These are phyloP conservation scores for Vickermania ingenoplastis DNA, from an alignment of 208 protist genomes.

Conservation along the genomic window DNA sequence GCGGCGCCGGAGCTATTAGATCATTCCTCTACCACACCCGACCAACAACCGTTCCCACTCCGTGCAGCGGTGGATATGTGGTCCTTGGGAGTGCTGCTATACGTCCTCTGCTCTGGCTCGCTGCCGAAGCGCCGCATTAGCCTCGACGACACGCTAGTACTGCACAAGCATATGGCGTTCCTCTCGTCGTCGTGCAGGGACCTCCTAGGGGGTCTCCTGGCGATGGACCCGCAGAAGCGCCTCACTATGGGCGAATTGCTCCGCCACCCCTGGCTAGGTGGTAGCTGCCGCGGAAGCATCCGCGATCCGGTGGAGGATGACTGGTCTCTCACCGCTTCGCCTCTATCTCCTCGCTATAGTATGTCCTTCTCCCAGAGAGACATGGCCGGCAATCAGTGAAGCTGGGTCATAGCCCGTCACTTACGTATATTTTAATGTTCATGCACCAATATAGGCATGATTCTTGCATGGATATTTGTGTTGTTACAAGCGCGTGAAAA, in stretches of 20 bases:
- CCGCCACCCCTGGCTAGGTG: constrained; percentile 35
- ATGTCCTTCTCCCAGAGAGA: background rate
- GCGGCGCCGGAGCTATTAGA: constrained; percentile 51
- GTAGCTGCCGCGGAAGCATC: constrained; percentile 10
- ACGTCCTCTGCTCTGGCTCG: constrained; percentile 61
- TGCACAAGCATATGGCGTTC: constrained; percentile 15
- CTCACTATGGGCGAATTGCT: constrained; percentile 20
- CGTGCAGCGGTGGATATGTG: constrained; percentile 46
- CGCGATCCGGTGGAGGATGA: constrained; percentile 9
- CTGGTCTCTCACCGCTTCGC: constrained; percentile 13
- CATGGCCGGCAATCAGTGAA: too few relatives aligned
- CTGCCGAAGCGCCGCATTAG: constrained; percentile 21
- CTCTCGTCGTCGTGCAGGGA: constrained; percentile 29
- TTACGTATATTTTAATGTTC: too few relatives aligned
- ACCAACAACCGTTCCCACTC: constrained; percentile 1
- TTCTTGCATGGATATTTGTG: too few relatives aligned
- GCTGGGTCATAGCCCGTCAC: too few relatives aligned
- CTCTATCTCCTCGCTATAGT: constrained; percentile 14
- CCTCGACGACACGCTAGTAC: constrained; percentile 11
- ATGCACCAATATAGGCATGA: too few relatives aligned
- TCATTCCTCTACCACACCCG: background rate
- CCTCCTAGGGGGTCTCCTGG: constrained; percentile 34
- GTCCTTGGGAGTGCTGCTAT: constrained; percentile 67
- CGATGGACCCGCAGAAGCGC: constrained; percentile 18
- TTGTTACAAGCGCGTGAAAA: too few relatives aligned